Conservation (phyloP, 2,329 filamentous ascomycete genomes). For the Drechslerella coelobrocha region DNA sequence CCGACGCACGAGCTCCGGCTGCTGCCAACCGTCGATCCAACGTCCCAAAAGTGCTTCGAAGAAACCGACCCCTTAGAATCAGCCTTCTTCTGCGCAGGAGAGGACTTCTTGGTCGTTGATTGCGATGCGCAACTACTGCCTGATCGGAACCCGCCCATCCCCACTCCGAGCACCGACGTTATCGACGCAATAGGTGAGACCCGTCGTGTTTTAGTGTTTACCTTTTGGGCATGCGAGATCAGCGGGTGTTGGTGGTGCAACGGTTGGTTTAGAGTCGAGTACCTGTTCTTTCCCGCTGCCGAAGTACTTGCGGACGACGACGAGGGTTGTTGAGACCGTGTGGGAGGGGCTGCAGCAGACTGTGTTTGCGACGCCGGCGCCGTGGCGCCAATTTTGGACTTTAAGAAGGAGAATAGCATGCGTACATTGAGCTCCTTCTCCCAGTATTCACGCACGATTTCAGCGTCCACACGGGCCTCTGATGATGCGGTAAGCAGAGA, state of each 20-base stretch:
- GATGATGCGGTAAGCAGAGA: conserved; percentile 43
- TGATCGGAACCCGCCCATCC: conserved; percentile 56
- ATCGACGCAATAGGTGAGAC: conserved; percentile 56
- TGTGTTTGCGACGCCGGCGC: conserved; percentile 58
- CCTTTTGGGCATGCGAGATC: conserved; percentile 54
- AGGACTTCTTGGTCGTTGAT: conserved; percentile 74
- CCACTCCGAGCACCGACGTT: conserved; percentile 44
- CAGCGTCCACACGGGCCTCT: conserved; percentile 56
- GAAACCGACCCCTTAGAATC: conserved; percentile 40
- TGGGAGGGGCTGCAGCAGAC: conserved; percentile 58
- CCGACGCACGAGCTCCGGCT: conserved; percentile 53
- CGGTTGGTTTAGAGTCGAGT: conserved; percentile 60
- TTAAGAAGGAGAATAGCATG: conserved; percentile 87
- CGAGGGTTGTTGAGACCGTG: conserved; percentile 60
- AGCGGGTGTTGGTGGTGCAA: conserved; percentile 60
- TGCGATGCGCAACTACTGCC: conserved; percentile 83
- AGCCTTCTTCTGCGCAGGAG: conserved; percentile 64
- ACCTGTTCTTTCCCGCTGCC: conserved; percentile 57
- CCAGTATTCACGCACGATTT: conserved; percentile 77
- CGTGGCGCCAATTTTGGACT: conserved; percentile 62
- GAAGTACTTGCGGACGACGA: conserved; percentile 60
- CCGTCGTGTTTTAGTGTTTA: conserved; percentile 60
- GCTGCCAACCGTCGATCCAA: conserved; percentile 54
- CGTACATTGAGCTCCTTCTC: conserved; percentile 88
- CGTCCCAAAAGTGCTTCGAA: conserved; percentile 54